A percentile compares a stretch with the other conserved stretches of the same genome.
phyloP scores from a whole-genome alignment of 169 alveolate genomes.

The Haemoproteus tartakovskyi region DNA sequence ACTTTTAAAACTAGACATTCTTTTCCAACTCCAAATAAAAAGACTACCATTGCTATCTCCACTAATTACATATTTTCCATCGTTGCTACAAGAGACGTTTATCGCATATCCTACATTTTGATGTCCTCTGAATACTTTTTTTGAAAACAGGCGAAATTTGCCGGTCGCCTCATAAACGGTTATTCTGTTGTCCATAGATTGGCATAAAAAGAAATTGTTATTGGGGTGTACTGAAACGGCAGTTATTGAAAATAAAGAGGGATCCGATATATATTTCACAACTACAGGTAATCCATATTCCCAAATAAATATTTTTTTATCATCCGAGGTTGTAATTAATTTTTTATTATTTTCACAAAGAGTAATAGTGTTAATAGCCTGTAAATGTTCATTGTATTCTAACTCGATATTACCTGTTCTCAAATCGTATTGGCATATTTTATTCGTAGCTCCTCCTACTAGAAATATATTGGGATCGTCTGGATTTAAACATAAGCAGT shows the following conservation, averaged over 20 bases:
- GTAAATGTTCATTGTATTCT: slow-evolving; percentile 93
- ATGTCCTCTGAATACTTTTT: slow-evolving; percentile 93
- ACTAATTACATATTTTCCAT: slow-evolving; percentile 92
- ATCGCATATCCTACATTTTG: slow-evolving; percentile 92
- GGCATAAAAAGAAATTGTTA: slow-evolving; percentile 91
- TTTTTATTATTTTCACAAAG: slow-evolving; percentile 89
- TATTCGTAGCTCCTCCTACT: slow-evolving; percentile 92
- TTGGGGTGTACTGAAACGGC: slow-evolving; percentile 92
- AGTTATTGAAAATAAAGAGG: slow-evolving; percentile 93
- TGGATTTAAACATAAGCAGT: slow-evolving; percentile 91
- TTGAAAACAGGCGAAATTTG: slow-evolving; percentile 85
- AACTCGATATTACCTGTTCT: slow-evolving; percentile 86
- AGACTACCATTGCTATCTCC: slow-evolving; percentile 96
- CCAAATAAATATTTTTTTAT: slow-evolving; percentile 93
- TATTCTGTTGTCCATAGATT: slow-evolving; percentile 93
- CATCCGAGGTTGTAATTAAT: slow-evolving; percentile 94
- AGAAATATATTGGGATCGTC: slow-evolving; percentile 86
- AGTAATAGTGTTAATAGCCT: slow-evolving; percentile 91
- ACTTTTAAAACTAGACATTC: slow-evolving; percentile 87
- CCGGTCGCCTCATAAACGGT: slow-evolving; percentile 91
- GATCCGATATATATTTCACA: slow-evolving; percentile 93
- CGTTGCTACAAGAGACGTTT: slow-evolving; percentile 92
- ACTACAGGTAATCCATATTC: slow-evolving; percentile 96
- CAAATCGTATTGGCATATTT: slow-evolving; percentile 89
- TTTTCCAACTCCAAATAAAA: slow-evolving; percentile 97